Base-by-base conservation (phyloP, 495 filamentous ascomycete species). In the Parathielavia appendiculata region DNA sequence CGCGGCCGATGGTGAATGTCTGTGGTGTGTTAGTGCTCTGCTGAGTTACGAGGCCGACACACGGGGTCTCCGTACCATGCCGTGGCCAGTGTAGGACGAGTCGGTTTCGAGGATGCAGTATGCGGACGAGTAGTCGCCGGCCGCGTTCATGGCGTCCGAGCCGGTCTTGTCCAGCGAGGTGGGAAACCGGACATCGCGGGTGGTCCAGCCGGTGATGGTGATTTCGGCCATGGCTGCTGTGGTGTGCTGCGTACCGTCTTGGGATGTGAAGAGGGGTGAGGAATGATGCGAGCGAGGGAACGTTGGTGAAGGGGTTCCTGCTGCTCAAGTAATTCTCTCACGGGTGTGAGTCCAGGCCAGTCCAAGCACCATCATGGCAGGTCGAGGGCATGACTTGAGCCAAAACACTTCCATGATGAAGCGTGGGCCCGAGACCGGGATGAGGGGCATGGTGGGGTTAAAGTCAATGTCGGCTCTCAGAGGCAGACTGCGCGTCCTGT, bases 1-100 rank as follows among this genome's bases (percentile, higher is more conserved):
- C 92, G 61, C 92, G 89, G 69, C 92, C 92, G 64, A 96, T 96
- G 38, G 92, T 97, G 79, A 97, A 97, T 63, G 91, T 96, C 89
- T 91, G 45, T 4, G 4, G 22, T 17, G 30, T 22, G 44, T 32
- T 22, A 44, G 51, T 56, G 47, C 30, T 35, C 44, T 38, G 54
- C 44, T 26, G 36, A 12, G 32, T 22, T 38, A n/a, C 0, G 17
- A 14, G 50, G n/a, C n/a, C n/a, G 51, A 35, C 9, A 56, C 46
- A n/a, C 32, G 19, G 16, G 10, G 22, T 22, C 16, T 41, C 26
- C 69, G 36, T 78, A 92, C 87, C 91, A 96, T 95, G 66, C 91
- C 90, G 67, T 97, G 92, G 48, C 92, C 92, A 14, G 78, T 75
- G 69, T 83, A 78, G 5, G 79, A 67, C 0, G 85, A 84, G 68